Base-by-base conservation (phyloP, 164 flowering plant species). In the Chimonanthus praecox region DNA sequence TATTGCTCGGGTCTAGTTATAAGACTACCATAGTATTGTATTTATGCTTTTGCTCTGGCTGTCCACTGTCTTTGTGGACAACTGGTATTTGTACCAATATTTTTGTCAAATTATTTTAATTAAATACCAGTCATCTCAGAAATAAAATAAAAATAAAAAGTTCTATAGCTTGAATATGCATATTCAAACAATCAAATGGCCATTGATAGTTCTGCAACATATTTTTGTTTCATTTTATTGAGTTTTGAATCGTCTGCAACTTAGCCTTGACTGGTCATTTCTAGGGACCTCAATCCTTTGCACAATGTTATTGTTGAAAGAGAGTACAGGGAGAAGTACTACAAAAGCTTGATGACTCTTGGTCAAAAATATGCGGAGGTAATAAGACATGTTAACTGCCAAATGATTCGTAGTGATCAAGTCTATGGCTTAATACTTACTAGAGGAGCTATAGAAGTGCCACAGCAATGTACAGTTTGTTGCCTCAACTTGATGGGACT, bases 231-330 rank as follows among this genome's bases (percentile, higher is more conserved):
- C 67, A 68, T 71, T 69, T 66, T 80, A 20, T 76, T 43, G 51
- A 48, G 68, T 58, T 58, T 78, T 69, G 54, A 68, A 66, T 70
- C 58, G 50, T 77, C 58, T 72, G 72, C 71, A 68, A 65, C 72
- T 75, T 71, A 72, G 47, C 62, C 68, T 73, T 78, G 69, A 60
- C 76, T 73, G 66, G 49, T 73, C 62, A 71, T 76, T 76, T 82
- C 6, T 78, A 92, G 99, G 93, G 99, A 95, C 80, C 94, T 95
- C 47, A 95, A 95, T 74, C 99, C 99, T 58, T 83, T 95, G 85
- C 84, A 93, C 79, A 87, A 90, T 78, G 87, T 85, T 74, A 89
- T 83, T 47, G 54, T 1, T 65, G 80, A 79, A 15, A 80, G 64
- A 68, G 85, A 86, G 58, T 93, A 95, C 86, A 92, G 79, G 84